These are phyloP conservation scores for Aurinia saxatilis DNA, from an alignment of 345 rosid genomes.

Conservation along the genomic window DNA sequence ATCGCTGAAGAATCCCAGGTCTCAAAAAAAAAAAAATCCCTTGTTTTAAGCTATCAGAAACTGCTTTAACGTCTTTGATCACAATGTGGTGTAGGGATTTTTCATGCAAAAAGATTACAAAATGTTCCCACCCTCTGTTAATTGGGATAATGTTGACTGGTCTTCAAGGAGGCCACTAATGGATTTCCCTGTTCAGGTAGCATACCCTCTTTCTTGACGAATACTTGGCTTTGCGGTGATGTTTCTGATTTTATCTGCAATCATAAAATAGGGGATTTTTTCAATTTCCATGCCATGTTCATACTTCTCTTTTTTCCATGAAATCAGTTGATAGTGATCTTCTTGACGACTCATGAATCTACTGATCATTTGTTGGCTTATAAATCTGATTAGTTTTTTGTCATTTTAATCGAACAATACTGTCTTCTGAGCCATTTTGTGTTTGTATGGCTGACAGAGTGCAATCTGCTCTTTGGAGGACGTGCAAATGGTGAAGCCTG, in stretches of 20 bases:
- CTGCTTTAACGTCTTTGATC: constrained; percentile 8
- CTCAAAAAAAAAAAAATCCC: constrained; percentile 4
- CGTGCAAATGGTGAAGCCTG: constrained; percentile 63
- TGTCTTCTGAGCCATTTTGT: background rate
- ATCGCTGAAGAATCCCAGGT: constrained; percentile 91
- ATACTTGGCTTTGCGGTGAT: too few relatives aligned
- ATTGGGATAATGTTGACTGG: constrained; percentile 97
- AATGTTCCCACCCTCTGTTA: constrained; percentile 95
- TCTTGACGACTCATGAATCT: background rate
- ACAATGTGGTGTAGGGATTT: constrained; percentile 57
- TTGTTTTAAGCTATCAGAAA: background rate
- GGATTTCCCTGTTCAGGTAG: constrained; percentile 99
- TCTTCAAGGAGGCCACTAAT: constrained; percentile 81
- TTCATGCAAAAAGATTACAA: constrained; percentile 98
- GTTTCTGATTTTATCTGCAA: too few relatives aligned
- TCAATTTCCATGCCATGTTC: background rate
- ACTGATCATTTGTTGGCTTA: background rate
- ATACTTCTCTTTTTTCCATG: background rate
- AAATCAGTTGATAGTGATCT: background rate
- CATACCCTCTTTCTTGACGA: too few relatives aligned
- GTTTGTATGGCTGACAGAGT: constrained; percentile 45
- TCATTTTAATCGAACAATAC: background rate
- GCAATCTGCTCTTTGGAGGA: constrained; percentile 95
- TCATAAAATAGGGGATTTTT: background rate
- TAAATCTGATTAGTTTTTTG: background rate